phyloP scores from a whole-genome alignment of 257 asterid genomes.

The Mitragyna speciosa region DNA sequence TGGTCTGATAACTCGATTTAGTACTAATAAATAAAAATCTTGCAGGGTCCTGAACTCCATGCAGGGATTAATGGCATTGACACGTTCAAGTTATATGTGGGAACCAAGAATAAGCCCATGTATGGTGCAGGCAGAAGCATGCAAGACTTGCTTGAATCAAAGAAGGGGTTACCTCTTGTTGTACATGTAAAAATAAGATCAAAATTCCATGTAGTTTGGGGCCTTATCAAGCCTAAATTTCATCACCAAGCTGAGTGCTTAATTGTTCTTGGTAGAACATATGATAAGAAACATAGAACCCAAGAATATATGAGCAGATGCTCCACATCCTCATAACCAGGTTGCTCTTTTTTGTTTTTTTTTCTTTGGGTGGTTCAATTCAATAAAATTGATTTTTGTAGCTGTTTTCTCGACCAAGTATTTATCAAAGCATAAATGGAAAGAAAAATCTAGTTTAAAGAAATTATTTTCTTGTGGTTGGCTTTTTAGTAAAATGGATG shows the following conservation, averaged over 20 bases:
- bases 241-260: constrained; percentile 54
- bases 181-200: constrained; percentile 46
- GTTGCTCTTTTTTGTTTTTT: background rate
- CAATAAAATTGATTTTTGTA: background rate
- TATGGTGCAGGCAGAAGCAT: constrained; percentile 81
- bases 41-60: constrained; percentile 43
- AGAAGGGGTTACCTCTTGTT: constrained; percentile 49
- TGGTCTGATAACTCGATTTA: background rate
- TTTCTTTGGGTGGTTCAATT: too few species aligned
- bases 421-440: too few species aligned
- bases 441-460: too few species aligned
- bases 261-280: constrained; percentile 31
- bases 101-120: constrained; percentile 62
- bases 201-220: constrained; percentile 57
- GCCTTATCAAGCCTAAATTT: constrained; percentile 48
- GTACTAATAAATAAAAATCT: too few species aligned
- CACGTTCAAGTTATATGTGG: constrained; percentile 38
- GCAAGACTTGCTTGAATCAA: constrained; percentile 69
- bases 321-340: constrained; percentile 17
- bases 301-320: constrained; percentile 59
- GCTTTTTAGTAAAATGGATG: too few species aligned
- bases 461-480: too few species aligned
- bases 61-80: constrained; percentile 45
- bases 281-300: constrained; percentile 51
- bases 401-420: too few species aligned